Conservation (phyloP, 2,329 filamentous ascomycete species). For the Fusarium solani-melongenae region DNA sequence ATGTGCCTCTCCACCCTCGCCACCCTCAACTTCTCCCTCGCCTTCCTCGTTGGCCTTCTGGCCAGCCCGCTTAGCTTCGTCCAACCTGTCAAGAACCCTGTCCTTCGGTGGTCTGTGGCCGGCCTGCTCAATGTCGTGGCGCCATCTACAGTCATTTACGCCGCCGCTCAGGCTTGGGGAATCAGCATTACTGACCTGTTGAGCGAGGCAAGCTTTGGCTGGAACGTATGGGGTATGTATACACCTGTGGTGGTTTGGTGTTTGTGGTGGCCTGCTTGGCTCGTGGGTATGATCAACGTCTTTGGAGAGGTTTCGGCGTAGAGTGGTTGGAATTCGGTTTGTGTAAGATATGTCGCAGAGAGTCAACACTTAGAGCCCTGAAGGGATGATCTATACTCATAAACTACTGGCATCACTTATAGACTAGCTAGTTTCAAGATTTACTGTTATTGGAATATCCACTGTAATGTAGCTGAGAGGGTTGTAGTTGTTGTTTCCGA, state of each 20-base stretch:
- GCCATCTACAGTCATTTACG: conserved; percentile 67
- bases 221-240: conserved; percentile 90
- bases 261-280: conserved; percentile 95
- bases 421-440: not conserved
- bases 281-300: conserved; percentile 70
- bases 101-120: conserved; percentile 56
- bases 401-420: not conserved
- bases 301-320: conserved; percentile 52
- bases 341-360: not conserved
- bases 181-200: conserved; percentile 68
- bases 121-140: conserved; percentile 69
- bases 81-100: conserved; percentile 56
- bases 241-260: conserved; percentile 92
- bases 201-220: conserved; percentile 82
- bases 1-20: conserved; percentile 93
- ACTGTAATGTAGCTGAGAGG: not conserved
- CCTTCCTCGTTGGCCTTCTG: conserved; percentile 84
- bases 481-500: not conserved
- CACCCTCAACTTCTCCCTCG: conserved; percentile 94
- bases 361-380: not conserved
- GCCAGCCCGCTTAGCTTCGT: conserved; percentile 84
- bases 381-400: not conserved
- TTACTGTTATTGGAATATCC: not conserved
- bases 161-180: conserved; percentile 55
- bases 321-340: not conserved